phyloP scores from a whole-genome alignment of 768 basidiomycete genomes.

The Tulasnella sp. region DNA sequence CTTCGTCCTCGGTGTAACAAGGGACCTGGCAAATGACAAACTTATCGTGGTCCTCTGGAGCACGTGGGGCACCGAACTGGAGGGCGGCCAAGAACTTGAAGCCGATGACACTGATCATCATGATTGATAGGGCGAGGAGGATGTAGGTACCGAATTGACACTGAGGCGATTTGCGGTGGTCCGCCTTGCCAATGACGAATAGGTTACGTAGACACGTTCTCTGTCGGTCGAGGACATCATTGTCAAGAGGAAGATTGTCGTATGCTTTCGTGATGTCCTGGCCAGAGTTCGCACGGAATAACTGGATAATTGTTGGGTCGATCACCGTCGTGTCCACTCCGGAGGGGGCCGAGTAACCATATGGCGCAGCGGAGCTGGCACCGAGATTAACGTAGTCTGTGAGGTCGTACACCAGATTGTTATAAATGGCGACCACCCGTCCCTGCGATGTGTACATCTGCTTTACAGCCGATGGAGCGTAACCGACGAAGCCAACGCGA shows the following conservation, averaged over 20 bases:
- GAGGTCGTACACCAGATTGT: constrained; percentile 78
- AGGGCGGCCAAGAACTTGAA: constrained; percentile 93
- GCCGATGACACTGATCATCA: constrained; percentile 92
- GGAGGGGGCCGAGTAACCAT: constrained; percentile 27
- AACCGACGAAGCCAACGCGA: constrained; percentile 82
- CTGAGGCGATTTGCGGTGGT: constrained; percentile 83
- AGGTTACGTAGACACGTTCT: constrained; percentile 86
- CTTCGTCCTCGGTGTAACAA: constrained; percentile 94
- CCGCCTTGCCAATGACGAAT: constrained; percentile 84
- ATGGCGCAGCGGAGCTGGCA: constrained; percentile 44
- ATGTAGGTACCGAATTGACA: constrained; percentile 89
- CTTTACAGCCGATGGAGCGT: constrained; percentile 45
- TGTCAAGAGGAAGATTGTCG: constrained; percentile 47
- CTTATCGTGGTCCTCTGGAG: constrained; percentile 92
- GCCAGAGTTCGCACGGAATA: constrained; percentile 71
- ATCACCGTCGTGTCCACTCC: constrained; percentile 54
- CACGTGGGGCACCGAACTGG: constrained; percentile 66
- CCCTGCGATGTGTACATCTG: constrained; percentile 50
- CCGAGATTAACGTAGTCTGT: constrained; percentile 66
- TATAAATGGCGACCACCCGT: constrained; percentile 71
- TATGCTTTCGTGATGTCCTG: constrained; percentile 71
- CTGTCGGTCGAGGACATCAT: constrained; percentile 54
- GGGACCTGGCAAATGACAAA: constrained; percentile 97
- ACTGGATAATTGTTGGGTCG: constrained; percentile 49
- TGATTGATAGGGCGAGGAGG: constrained; percentile 72